Evolutionary conservation across 169 alveolate genomes (phyloP), one percentile per base, ranked within the genome.

Genomic region (Amoebophrya sp.): DNA sequence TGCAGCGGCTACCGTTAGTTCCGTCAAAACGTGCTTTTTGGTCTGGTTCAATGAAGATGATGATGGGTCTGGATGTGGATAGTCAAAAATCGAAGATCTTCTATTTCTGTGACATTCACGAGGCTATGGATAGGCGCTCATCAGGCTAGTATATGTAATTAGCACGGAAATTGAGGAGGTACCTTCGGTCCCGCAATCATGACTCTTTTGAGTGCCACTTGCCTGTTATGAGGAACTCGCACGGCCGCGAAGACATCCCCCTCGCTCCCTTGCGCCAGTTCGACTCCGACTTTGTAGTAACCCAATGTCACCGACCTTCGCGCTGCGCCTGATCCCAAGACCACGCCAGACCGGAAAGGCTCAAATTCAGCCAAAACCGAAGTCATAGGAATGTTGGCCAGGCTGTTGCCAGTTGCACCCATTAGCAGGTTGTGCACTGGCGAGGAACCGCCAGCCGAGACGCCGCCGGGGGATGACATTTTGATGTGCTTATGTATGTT

Each of bases 161-260:
- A 14, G 10, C 76, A 53, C 10, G 23, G 76, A 53, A 10, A 23
- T 53, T 14, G 76, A 53, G n/a, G 76, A 53, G n/a, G 76, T 23
- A 53, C 76, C 83, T 65, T 65, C 83, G 83, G 83, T 36, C 83
- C 83, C 36, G 12, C n/a, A 26, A 65, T 65, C 36, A 26, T 26
- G 83, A 65, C 33, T 1, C 83, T 29, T 65, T 65, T 65, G 36
- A 65, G 83, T 36, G 83, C 83, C 3, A 65, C 83, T 18, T 65
- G 83, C 33, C 26, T 65, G 83, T 65, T 26, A 0, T 6, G 39
- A 6, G 2, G 83, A 12, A 65, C n/a, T 18, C 33, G 2, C 33
- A 65, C 83, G 39, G 83, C 83, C 83, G 83, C 83, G 33, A 65
- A 65, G 33, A 65, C 83, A 65, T 65, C 83, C 38, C 83, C 83